phyloP scores from a whole-genome alignment of 2,329 filamentous ascomycete genomes.

The Ilyonectria mors-panacis region DNA sequence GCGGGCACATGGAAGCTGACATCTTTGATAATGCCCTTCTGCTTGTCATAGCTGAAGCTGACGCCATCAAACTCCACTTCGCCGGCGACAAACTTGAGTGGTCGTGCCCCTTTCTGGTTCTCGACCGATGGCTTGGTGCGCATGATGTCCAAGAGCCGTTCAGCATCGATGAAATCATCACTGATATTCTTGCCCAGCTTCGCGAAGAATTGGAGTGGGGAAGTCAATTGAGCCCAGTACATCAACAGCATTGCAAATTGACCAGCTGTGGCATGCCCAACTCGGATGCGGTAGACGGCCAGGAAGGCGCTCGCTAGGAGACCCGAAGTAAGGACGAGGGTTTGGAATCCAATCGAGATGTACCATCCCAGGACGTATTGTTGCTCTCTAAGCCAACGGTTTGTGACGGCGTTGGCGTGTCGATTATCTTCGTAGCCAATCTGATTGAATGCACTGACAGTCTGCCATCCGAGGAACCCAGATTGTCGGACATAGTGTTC shows the following conservation, averaged over 20 bases:
- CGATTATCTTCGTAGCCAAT: constrained; percentile 69
- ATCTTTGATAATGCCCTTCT: constrained; percentile 70
- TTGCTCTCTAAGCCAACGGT: constrained; percentile 56
- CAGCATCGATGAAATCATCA: constrained; percentile 70
- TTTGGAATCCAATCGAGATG: constrained; percentile 69
- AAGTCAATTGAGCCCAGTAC: constrained; percentile 81
- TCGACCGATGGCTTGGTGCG: constrained; percentile 69
- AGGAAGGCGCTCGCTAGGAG: constrained; percentile 75
- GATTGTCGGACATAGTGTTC: constrained; percentile 70
- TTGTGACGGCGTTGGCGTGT: constrained; percentile 65
- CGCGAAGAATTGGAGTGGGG: constrained; percentile 79
- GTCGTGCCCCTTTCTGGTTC: constrained; percentile 65
- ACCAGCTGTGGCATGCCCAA: constrained; percentile 72
- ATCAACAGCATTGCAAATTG: constrained; percentile 80
- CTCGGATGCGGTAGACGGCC: constrained; percentile 76
- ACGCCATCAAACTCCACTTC: constrained; percentile 70
- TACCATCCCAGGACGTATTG: constrained; percentile 61
- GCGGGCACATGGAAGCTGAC: constrained; percentile 66
- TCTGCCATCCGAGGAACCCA: constrained; percentile 72
- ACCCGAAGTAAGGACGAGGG: constrained; percentile 77
- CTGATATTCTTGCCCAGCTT: constrained; percentile 69
- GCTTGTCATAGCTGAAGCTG: constrained; percentile 72
- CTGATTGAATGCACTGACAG: constrained; percentile 73
- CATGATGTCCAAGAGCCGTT: constrained; percentile 72
- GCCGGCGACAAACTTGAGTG: constrained; percentile 66